These are phyloP conservation scores for Lepraria neglecta DNA, from an alignment of 495 filamentous ascomycete genomes.

Conservation along the genomic window DNA sequence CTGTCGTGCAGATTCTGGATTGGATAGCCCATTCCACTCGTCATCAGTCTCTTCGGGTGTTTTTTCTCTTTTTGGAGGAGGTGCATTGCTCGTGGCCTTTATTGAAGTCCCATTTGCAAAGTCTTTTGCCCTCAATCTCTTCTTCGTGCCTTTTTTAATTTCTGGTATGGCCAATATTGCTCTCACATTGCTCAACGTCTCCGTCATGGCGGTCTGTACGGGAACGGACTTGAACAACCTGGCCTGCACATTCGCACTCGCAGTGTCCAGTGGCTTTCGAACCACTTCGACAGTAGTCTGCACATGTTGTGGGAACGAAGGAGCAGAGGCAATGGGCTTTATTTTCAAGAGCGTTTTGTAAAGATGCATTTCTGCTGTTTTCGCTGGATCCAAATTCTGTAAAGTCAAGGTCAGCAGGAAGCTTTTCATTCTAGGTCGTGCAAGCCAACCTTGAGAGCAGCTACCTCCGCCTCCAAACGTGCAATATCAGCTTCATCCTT, in stretches of 20 bases:
- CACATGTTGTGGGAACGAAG: conserved; percentile 39
- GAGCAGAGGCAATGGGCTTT: conserved; percentile 57
- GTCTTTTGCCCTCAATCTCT: conserved; percentile 24
- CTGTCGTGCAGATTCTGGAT: not conserved
- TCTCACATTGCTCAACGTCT: conserved; percentile 57
- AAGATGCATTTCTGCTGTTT: conserved; percentile 61
- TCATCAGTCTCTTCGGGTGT: not conserved
- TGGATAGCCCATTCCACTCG: conserved; percentile 3
- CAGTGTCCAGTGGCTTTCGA: conserved; percentile 42
- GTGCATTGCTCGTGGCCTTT: not conserved
- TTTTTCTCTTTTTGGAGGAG: not conserved
- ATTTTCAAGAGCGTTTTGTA: conserved; percentile 67
- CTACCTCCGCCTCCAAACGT: conserved; percentile 63
- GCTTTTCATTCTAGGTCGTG: not conserved
- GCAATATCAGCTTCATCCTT: conserved; percentile 36
- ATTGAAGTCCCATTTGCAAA: not conserved
- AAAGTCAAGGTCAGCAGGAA: conserved; percentile 24
- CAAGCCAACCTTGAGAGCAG: conserved; percentile 61
- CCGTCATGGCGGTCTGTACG: conserved; percentile 61
- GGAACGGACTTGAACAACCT: conserved; percentile 70
- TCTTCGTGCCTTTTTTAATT: conserved; percentile 26
- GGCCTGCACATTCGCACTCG: conserved; percentile 67
- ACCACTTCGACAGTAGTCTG: conserved; percentile 32
- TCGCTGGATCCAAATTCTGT: conserved; percentile 57
- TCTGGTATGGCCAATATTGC: conserved; percentile 23